Evolutionary conservation across 2,329 filamentous ascomycete species (phyloP).

Genomic region (Sporothrix luriei): DNA sequence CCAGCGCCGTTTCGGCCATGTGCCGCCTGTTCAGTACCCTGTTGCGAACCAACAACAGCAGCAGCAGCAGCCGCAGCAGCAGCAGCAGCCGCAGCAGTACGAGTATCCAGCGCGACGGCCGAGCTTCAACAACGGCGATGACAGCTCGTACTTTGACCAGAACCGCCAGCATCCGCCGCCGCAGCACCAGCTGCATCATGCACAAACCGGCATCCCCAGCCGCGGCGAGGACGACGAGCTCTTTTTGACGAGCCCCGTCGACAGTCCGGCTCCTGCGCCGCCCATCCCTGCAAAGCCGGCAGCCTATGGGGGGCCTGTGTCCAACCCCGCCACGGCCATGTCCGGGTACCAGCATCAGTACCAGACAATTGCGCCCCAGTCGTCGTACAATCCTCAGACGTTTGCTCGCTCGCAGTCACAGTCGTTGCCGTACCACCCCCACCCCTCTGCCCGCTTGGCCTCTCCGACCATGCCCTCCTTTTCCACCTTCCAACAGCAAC

Average conservation of each 20-base stretch:
- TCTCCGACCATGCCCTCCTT: conserved; percentile 45
- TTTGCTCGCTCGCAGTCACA: conserved; percentile 61
- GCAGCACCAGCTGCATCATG: conserved; percentile 26
- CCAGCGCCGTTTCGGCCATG: conserved; percentile 66
- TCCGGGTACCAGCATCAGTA: conserved; percentile 58
- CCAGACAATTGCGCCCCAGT: conserved; percentile 51
- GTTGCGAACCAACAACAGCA: conserved; percentile 47
- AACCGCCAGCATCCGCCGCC: conserved; percentile 31
- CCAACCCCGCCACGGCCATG: conserved; percentile 50
- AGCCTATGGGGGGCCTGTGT: conserved; percentile 44
- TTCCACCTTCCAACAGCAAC: conserved; percentile 42
- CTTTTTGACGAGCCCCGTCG: conserved; percentile 59
- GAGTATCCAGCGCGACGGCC: conserved; percentile 57
- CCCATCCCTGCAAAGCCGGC: conserved; percentile 39
- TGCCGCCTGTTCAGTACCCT: conserved; percentile 67
- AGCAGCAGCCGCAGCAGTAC: conserved; percentile 30
- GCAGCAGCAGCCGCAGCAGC: conserved; percentile 27
- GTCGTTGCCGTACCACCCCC: conserved; percentile 48
- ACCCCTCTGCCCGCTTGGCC: conserved; percentile 43
- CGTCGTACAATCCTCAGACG: conserved; percentile 70
- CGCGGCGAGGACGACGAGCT: conserved; percentile 63
- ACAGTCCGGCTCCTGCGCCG: conserved; percentile 37
- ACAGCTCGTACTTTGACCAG: conserved; percentile 58
- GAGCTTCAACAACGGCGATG: conserved; percentile 78
- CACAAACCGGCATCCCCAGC: conserved; percentile 33